These are phyloP conservation scores for Arachnomyces sp. DNA, from an alignment of 2,329 filamentous ascomycete genomes.

Conservation along the genomic window DNA sequence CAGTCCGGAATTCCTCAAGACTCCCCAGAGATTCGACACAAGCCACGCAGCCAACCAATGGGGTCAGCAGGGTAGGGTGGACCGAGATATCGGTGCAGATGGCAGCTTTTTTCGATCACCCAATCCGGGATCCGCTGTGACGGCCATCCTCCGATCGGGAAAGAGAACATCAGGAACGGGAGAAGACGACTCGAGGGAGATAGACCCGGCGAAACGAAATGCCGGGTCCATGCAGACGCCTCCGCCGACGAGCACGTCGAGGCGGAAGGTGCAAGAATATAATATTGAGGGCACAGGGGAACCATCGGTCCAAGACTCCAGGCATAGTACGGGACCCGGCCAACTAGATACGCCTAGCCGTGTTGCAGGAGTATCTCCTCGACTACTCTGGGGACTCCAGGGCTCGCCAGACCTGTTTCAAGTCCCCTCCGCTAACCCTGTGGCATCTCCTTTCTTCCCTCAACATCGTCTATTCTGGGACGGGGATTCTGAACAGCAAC, in stretches of 20 bases:
- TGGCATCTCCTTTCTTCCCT: constrained; percentile 50
- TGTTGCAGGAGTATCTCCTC: constrained; percentile 37
- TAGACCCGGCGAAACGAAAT: constrained; percentile 30
- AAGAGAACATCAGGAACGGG: constrained; percentile 6
- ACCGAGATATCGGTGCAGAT: constrained; percentile 8
- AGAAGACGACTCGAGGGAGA: constrained; percentile 24
- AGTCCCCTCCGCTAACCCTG: constrained; percentile 44
- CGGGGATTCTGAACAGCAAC: constrained; percentile 26
- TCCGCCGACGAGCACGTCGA: constrained; percentile 52
- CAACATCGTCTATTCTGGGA: constrained; percentile 48
- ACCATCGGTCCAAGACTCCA: no score
- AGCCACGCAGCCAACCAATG: constrained; percentile 23
- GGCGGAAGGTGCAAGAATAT: constrained; percentile 37
- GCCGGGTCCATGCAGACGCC: constrained; percentile 53
- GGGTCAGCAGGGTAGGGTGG: constrained; percentile 11
- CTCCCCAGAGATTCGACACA: constrained; percentile 32
- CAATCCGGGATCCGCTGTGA: no score
- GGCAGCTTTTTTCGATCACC: not conserved
- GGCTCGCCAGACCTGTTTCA: constrained; percentile 53
- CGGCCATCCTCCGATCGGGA: constrained; percentile 7
- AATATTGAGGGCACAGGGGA: constrained; percentile 9
- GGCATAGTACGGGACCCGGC: constrained; percentile 14
- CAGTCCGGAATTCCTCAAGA: constrained; percentile 39
- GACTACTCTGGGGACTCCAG: constrained; percentile 47
- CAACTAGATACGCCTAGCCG: constrained; percentile 41